Evolutionary conservation across 1,284 basidiomycete genomes (phyloP).

Genomic region (Trichosporon faecale): DNA sequence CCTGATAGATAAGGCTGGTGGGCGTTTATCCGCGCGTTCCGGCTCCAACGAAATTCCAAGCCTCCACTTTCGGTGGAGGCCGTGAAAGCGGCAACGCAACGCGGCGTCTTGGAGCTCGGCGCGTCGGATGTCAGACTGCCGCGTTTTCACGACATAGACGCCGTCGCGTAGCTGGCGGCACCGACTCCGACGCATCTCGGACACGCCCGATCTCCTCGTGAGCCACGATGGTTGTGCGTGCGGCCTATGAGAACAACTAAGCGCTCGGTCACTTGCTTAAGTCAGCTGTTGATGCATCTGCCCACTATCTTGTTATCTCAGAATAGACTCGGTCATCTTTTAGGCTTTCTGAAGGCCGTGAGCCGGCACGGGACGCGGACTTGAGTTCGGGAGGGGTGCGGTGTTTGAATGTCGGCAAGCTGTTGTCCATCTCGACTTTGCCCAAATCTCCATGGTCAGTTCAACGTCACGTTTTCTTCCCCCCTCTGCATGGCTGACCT

Average conservation of each 20-base stretch:
- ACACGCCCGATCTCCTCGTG: too few species aligned
- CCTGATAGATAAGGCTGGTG: background rate
- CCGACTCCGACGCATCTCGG: too few species aligned
- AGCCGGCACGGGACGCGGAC: background rate
- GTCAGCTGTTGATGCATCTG: background rate
- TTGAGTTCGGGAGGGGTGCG: background rate
- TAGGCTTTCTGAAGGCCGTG: background rate
- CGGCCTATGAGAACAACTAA: too few species aligned
- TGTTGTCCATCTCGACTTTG: too few species aligned
- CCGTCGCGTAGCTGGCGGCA: background rate
- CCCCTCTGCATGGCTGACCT: background rate
- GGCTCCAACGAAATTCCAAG: background rate
- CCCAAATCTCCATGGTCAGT: too few species aligned
- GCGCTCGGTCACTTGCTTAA: too few species aligned
- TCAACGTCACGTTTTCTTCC: background rate
- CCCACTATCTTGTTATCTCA: background rate
- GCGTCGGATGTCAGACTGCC: background rate
- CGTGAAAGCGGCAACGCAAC: background rate
- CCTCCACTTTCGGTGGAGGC: slow-evolving; percentile 4
- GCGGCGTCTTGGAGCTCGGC: background rate
- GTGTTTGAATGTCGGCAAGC: too few species aligned
- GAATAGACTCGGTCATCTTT: background rate
- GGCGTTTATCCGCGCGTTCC: background rate
- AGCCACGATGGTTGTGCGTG: too few species aligned
- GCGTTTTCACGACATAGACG: background rate